A percentile compares a stretch with the other conserved stretches of the same genome.
These are phyloP conservation scores for Dictyostelium capitatum DNA, from an alignment of 78 protist species.

Conservation along the genomic window DNA sequence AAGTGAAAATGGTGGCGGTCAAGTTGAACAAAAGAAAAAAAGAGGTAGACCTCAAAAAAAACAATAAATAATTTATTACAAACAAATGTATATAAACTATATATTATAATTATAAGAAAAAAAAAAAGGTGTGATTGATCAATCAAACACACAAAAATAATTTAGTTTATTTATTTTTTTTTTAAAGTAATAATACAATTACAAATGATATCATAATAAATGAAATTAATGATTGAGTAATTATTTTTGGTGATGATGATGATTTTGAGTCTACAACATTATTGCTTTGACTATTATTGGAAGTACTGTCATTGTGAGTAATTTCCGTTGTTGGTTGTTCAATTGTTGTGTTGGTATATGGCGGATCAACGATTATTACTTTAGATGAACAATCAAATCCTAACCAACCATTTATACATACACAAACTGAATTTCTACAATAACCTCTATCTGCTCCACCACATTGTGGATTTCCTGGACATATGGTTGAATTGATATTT, in stretches of 20 bases:
- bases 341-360: not conserved
- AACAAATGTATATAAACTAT: too few relatives aligned
- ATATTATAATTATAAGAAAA: too few relatives aligned
- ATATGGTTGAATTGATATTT: not conserved
- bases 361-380: not conserved
- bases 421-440: not conserved
- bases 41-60: conserved; percentile 60
- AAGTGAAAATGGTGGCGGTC: not conserved
- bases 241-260: conserved; percentile 4
- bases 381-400: not conserved
- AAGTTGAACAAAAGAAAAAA: conserved; percentile 19
- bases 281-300: not conserved
- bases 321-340: too few relatives aligned
- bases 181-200: not conserved
- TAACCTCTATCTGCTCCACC: not conserved
- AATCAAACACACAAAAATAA: not conserved
- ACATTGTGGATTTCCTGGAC: not conserved
- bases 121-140: not conserved
- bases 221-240: not conserved
- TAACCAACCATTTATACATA: not conserved
- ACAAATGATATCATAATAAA: not conserved
- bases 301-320: too few relatives aligned
- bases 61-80: not conserved
- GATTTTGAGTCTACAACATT: not conserved
- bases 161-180: not conserved